Conservation (phyloP, 2,329 filamentous ascomycete species). For the Calonectria naviculata region DNA sequence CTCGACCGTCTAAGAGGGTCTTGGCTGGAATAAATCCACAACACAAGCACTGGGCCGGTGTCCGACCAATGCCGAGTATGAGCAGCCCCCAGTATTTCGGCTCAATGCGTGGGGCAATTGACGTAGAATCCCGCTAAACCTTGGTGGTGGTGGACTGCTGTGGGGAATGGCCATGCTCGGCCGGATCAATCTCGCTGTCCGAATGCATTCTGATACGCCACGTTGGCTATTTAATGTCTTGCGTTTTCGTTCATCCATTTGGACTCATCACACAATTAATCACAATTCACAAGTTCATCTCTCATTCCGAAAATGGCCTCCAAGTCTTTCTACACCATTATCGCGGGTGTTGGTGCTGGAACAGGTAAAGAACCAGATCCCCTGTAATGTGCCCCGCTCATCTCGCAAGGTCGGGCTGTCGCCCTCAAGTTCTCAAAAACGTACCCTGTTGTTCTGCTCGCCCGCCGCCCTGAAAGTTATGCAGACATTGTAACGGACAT, state of each 20-base stretch:
- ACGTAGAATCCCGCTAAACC: not conserved
- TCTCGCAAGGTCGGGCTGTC: constrained; percentile 52
- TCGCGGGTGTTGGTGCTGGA: constrained; percentile 79
- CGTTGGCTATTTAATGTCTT: not conserved
- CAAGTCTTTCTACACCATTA: constrained; percentile 68
- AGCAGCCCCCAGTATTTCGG: not conserved
- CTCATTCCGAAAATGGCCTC: constrained; percentile 22
- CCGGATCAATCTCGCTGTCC: not conserved
- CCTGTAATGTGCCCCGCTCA: not conserved
- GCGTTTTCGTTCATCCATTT: not conserved
- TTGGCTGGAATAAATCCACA: not conserved
- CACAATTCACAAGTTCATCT: not conserved
- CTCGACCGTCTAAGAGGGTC: not conserved
- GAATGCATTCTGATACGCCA: not conserved
- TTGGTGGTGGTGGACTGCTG: not conserved
- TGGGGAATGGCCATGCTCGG: not conserved
- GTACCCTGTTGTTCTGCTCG: constrained; percentile 80
- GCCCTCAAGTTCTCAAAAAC: constrained; percentile 69
- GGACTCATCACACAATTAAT: not conserved
- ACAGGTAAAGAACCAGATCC: constrained; percentile 55
- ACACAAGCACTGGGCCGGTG: not conserved
- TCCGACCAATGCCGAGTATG: not conserved
- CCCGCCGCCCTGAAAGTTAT: constrained; percentile 75
- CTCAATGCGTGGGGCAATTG: not conserved
- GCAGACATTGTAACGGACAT: constrained; percentile 76